phyloP scores from a whole-genome alignment of 139 green algal species.

The Gonium pectorale region DNA sequence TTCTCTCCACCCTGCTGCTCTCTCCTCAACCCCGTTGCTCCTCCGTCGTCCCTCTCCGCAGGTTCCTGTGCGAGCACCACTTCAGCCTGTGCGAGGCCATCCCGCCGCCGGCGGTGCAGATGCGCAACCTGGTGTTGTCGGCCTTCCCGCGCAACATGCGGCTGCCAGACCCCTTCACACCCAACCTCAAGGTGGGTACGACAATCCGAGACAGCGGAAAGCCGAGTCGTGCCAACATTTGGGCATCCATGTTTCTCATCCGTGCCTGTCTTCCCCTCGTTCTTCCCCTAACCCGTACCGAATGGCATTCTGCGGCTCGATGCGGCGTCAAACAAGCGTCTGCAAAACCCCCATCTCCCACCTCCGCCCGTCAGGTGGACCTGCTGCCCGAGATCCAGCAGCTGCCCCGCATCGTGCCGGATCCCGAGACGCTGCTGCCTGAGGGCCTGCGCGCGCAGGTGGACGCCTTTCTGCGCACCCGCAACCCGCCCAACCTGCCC shows the following conservation, averaged over 20 bases:
- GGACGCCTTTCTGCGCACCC: constrained; percentile 58
- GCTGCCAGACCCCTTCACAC: constrained; percentile 98
- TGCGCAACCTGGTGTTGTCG: constrained; percentile 97
- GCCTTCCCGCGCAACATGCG: constrained; percentile 98
- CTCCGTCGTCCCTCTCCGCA: neutral
- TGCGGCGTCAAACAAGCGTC: too few relatives aligned
- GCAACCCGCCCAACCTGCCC: constrained; percentile 68
- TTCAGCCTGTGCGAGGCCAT: constrained; percentile 95
- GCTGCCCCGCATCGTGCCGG: constrained; percentile 80
- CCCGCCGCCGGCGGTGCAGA: constrained; percentile 94
- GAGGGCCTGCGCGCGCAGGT: constrained; percentile 76
- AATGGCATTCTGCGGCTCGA: too few relatives aligned
- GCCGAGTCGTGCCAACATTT: too few relatives aligned
- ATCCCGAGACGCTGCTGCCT: constrained; percentile 74
- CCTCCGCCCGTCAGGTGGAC: constrained; percentile 72
- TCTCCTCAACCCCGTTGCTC: too few relatives aligned
- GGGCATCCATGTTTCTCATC: too few relatives aligned
- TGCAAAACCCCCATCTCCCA: neutral
- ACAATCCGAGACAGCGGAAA: too few relatives aligned
- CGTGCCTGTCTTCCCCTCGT: too few relatives aligned
- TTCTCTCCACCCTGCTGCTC: too few relatives aligned
- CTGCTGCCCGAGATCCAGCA: constrained; percentile 93
- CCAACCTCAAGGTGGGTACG: constrained; percentile 94
- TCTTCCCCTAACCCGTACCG: too few relatives aligned
- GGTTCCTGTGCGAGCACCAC: constrained; percentile 98